Percentiles rank a stretch among this genome's conserved stretches.
Evolutionary conservation across 176 grass and related monocot genomes (phyloP).

Genomic region (Oryza australiensis): DNA sequence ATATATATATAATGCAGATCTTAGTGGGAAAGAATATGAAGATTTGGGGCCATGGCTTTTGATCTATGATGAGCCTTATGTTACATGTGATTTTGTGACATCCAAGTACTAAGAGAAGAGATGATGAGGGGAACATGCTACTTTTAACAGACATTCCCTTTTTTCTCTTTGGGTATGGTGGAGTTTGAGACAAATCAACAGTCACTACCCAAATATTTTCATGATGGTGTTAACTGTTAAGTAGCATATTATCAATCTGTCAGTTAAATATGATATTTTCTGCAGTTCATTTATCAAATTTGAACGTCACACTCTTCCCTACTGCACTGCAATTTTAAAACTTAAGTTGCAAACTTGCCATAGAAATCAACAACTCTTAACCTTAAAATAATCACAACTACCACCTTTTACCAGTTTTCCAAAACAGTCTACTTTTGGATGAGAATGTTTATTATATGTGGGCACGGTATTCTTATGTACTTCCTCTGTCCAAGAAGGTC

Average conservation of each 20-base stretch:
- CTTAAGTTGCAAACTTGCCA: neutral
- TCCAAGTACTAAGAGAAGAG: neutral
- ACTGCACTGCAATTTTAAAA: neutral
- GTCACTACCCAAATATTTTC: constrained; percentile 9
- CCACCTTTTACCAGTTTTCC: constrained; percentile 9
- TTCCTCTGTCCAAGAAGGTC: no score
- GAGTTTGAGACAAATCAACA: neutral
- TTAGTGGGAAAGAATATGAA: constrained; percentile 6
- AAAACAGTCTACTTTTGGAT: constrained; percentile 1
- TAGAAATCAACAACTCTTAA: neutral
- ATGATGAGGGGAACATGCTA: constrained; percentile 5
- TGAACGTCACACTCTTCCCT: neutral
- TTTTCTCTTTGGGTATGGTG: neutral
- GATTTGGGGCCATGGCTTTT: neutral
- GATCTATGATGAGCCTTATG: neutral
- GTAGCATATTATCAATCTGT: neutral
- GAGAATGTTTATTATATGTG: neutral
- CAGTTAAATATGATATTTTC: neutral
- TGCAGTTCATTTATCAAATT: constrained; percentile 20
- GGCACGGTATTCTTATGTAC: neutral
- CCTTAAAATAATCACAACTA: neutral
- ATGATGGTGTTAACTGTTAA: constrained; percentile 6
- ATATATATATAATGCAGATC: no score
- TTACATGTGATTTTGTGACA: constrained; percentile 7
- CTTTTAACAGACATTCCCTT: neutral